Percentiles rank a stretch among this genome's conserved stretches.
Evolutionary conservation across 495 filamentous ascomycete genomes (phyloP).

Genomic region (Xylaria scruposa): DNA sequence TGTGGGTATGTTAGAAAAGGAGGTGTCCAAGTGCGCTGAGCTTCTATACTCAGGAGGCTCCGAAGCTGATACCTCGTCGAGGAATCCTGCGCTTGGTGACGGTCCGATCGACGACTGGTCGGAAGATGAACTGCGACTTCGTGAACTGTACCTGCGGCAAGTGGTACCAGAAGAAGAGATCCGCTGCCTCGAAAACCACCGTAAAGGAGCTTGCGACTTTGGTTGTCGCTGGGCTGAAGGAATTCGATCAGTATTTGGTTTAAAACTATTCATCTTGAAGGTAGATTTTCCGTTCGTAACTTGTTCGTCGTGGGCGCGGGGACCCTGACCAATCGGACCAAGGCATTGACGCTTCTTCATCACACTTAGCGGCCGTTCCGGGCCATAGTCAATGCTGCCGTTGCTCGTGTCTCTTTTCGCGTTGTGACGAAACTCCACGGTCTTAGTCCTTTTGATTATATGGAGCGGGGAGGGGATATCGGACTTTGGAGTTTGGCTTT

Average conservation of each 20-base stretch:
- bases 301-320: background rate
- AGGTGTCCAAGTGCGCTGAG: background rate
- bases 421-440: conserved; percentile 35
- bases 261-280: background rate
- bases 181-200: conserved; percentile 33
- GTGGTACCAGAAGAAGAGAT: conserved; percentile 32
- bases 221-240: background rate
- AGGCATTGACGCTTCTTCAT: conserved; percentile 33
- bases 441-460: conserved; percentile 41
- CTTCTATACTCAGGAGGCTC: conserved; percentile 20
- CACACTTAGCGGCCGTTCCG: conserved; percentile 35
- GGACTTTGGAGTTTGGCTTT: background rate
- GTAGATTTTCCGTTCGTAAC: background rate
- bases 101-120: conserved; percentile 31
- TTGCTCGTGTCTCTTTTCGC: conserved; percentile 34
- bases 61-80: conserved; percentile 4
- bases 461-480: conserved; percentile 37
- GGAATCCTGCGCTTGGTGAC: conserved; percentile 10
- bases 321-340: background rate
- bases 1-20: conserved; percentile 3
- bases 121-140: conserved; percentile 30
- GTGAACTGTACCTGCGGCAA: conserved; percentile 19
- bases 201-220: conserved; percentile 20
- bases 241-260: background rate
- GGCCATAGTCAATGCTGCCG: conserved; percentile 33